Evolutionary conservation across 257 asterid genomes (phyloP).

Genomic region (Lithospermum erythrorhizon): DNA sequence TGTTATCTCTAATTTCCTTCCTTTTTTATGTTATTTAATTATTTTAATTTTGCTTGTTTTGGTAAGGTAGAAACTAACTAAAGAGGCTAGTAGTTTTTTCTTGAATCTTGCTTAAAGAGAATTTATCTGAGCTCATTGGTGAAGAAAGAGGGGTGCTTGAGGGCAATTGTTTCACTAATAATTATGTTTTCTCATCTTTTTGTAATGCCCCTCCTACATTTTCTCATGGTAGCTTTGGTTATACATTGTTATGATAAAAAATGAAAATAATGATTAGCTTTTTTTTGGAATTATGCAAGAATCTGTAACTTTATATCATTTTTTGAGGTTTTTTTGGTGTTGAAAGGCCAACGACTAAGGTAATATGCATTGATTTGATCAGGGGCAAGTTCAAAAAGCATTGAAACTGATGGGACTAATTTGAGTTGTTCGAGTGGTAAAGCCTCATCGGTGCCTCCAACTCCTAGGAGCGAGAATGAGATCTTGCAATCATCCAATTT

Average conservation of each 20-base stretch:
- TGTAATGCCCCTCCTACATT: not conserved
- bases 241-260: not conserved
- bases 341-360: not conserved
- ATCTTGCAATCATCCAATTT: slow-evolving; percentile 66
- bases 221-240: not conserved
- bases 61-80: not conserved
- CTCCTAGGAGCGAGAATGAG: slow-evolving; percentile 78
- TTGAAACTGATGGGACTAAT: slow-evolving; percentile 31
- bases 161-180: no score
- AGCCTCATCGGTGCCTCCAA: slow-evolving; percentile 27
- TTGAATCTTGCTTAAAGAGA: not conserved
- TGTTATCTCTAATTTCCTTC: no score
- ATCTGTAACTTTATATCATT: not conserved
- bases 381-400: slow-evolving; percentile 43
- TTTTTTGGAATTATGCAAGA: not conserved
- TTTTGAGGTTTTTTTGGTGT: not conserved
- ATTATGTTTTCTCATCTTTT: not conserved
- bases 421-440: slow-evolving; percentile 28
- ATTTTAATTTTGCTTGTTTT: not conserved
- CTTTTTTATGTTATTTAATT: not conserved
- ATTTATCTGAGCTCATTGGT: not conserved
- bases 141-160: not conserved
- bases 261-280: not conserved
- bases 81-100: not conserved
- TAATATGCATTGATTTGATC: slow-evolving; percentile 8